Evolutionary conservation across 2,329 filamentous ascomycete genomes (phyloP), one percentile per base, ranked within the genome.

Genomic region (Pleomassaria siparia): DNA sequence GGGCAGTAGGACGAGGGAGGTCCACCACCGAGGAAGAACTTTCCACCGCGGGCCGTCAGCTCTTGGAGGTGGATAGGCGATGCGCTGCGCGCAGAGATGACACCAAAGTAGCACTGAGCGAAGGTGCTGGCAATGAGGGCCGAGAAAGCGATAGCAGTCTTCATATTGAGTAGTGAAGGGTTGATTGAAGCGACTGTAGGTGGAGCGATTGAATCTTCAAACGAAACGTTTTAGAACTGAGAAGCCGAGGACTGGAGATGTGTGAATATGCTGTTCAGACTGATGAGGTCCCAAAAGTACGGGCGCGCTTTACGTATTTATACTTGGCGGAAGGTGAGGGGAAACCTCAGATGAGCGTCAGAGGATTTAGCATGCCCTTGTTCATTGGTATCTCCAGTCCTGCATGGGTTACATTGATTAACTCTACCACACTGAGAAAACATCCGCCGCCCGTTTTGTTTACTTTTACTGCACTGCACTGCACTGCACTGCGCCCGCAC

Each of bases 1-100:
- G 80, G 80, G 63, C 80, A 83, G 68, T 77, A 81, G 39, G 74
- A 72, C 2, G 71, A 56, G 2, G 79, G 70, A 1, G 64, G 46
- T 13, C 41, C 49, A 13, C 73, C 74, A 20, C 78, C 79, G 26
- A 82, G 67, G 56, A 66, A 80, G 70, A 83, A 80, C 39, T 71
- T 71, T 25, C 67, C 62, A 29, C 73, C 73, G n/a, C 68, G 66
- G 28, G 80, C 80, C 35, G 75, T 75, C 50, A 82, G 60, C 12
- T 67, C 54, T 12, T 67, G 60, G 16, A 74, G 64, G 63, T 83
- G 77, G 58, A 83, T 73, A 29, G 75, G 75, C 1, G 76, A 78
- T 20, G 64, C 76, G 24, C 74, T 76, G 59, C 74, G 74, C 40
- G 67, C 51, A 8, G 61, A 74, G 52, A 76, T 73, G 58, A 78